Evolutionary conservation across 331 rosid species (phyloP).

Genomic region (Rhamnella rubrinervis): DNA sequence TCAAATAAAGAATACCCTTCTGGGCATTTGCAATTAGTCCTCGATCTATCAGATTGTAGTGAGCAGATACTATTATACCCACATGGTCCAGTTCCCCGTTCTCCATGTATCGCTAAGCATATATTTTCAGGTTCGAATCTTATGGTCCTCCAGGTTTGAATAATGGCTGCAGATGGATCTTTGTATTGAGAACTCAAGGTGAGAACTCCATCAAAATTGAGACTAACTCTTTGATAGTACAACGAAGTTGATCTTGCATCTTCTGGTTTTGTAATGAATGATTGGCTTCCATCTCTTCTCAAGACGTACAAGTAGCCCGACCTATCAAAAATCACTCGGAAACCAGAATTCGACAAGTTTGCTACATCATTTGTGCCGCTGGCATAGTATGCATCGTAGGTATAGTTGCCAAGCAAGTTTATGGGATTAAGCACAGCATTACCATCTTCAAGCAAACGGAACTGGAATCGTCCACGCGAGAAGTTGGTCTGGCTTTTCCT

Average conservation of each 20-base stretch:
- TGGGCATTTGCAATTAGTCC: conserved; percentile 25
- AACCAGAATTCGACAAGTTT: too few species aligned
- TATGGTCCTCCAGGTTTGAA: neutral
- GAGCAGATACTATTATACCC: conserved; percentile 30
- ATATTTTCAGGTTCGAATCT: conserved; percentile 8
- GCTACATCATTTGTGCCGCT: too few species aligned
- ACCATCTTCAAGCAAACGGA: neutral
- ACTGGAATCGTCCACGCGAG: conserved; percentile 23
- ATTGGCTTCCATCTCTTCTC: too few species aligned
- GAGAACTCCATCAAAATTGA: conserved; percentile 28
- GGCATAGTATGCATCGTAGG: too few species aligned
- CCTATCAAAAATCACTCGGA: too few species aligned
- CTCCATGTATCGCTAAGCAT: neutral
- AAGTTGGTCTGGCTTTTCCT: conserved; percentile 1
- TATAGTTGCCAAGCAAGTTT: too few species aligned
- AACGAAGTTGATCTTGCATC: too few species aligned
- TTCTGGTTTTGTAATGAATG: too few species aligned
- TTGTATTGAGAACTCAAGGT: conserved; percentile 9
- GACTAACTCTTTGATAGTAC: neutral
- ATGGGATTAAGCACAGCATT: neutral
- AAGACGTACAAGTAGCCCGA: too few species aligned
- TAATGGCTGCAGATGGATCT: neutral
- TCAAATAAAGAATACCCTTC: conserved; percentile 3
- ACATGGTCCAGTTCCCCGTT: conserved; percentile 10
- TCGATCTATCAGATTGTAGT: conserved; percentile 3